Percentiles rank a stretch among this genome's conserved stretches.
These are phyloP conservation scores for Leccinum subgranulosum DNA, from an alignment of 768 basidiomycete genomes.

Conservation along the genomic window DNA sequence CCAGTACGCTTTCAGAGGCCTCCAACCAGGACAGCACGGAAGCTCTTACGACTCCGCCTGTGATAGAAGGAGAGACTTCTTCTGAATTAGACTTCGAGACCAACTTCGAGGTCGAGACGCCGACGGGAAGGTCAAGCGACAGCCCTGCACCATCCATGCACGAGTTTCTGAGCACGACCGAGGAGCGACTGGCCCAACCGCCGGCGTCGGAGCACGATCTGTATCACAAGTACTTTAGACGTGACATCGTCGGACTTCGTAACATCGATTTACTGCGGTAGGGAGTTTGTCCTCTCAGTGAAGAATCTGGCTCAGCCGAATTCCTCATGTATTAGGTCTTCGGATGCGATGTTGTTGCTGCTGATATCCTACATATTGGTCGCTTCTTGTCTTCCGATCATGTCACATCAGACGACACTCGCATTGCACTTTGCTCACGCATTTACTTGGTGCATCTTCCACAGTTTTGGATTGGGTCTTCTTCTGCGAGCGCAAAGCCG, in stretches of 20 bases:
- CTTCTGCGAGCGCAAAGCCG: slow-evolving; percentile 82
- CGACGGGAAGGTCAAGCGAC: slow-evolving; percentile 7
- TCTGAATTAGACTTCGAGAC: slow-evolving; percentile 70
- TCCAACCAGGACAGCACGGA: slow-evolving; percentile 26
- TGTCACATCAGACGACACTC: slow-evolving; percentile 50
- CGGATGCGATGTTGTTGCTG: slow-evolving; percentile 79
- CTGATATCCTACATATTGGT: slow-evolving; percentile 66
- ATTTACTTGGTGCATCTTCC: slow-evolving; percentile 79
- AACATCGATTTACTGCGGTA: slow-evolving; percentile 88
- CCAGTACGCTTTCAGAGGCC: slow-evolving; percentile 1
- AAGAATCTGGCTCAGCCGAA: slow-evolving; percentile 20
- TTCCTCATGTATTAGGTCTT: slow-evolving; percentile 51
- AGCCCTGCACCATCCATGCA: not conserved
- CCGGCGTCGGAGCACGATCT: slow-evolving; percentile 81
- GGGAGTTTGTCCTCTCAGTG: slow-evolving; percentile 18
- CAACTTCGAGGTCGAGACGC: slow-evolving; percentile 51
- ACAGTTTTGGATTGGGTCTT: slow-evolving; percentile 83
- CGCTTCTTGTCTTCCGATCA: slow-evolving; percentile 55
- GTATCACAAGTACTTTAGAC: slow-evolving; percentile 83
- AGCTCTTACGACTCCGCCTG: slow-evolving; percentile 45
- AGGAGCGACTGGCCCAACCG: not conserved
- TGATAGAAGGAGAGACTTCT: slow-evolving; percentile 69
- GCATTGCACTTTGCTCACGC: slow-evolving; percentile 80
- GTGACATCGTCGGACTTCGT: slow-evolving; percentile 76
- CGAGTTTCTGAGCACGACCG: slow-evolving; percentile 3